These are phyloP conservation scores for Venturia oleaginea DNA, from an alignment of 2,329 filamentous ascomycete genomes.

Conservation along the genomic window DNA sequence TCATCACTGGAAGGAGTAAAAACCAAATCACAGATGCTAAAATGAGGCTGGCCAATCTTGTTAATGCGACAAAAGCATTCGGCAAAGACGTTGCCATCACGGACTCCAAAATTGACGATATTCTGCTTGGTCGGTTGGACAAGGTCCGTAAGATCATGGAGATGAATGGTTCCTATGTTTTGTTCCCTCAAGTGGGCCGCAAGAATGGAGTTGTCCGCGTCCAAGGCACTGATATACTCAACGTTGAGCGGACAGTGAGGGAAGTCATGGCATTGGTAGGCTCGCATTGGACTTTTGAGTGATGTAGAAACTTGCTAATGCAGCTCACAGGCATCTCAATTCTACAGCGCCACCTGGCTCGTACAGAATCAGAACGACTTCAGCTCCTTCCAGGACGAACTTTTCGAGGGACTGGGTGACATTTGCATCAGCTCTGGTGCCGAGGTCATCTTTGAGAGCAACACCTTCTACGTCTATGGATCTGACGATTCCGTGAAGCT, in stretches of 20 bases:
- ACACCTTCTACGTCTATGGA: slow-evolving; percentile 87
- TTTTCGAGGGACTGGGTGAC: slow-evolving; percentile 84
- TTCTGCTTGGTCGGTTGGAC: slow-evolving; percentile 81
- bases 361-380: slow-evolving; percentile 12
- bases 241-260: slow-evolving; percentile 87
- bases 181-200: slow-evolving; percentile 81
- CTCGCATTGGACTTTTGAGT: slow-evolving; percentile 19
- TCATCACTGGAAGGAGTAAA: slow-evolving; percentile 82
- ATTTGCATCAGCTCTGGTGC: slow-evolving; percentile 95
- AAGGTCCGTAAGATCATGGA: slow-evolving; percentile 98
- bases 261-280: slow-evolving; percentile 90
- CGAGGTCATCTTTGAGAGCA: slow-evolving; percentile 88
- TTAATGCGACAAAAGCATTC: slow-evolving; percentile 62
- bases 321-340: slow-evolving; percentile 68
- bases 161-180: slow-evolving; percentile 87
- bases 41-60: slow-evolving; percentile 79
- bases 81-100: slow-evolving; percentile 90
- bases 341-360: slow-evolving; percentile 92
- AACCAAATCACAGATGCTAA: slow-evolving; percentile 84
- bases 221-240: slow-evolving; percentile 85
- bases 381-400: slow-evolving; percentile 40
- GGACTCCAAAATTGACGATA: slow-evolving; percentile 87
- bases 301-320: slow-evolving; percentile 18
- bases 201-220: slow-evolving; percentile 79
- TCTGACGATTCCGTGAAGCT: slow-evolving; percentile 95